phyloP scores from a whole-genome alignment of 495 filamentous ascomycete species.

The Penicillium steckii region DNA sequence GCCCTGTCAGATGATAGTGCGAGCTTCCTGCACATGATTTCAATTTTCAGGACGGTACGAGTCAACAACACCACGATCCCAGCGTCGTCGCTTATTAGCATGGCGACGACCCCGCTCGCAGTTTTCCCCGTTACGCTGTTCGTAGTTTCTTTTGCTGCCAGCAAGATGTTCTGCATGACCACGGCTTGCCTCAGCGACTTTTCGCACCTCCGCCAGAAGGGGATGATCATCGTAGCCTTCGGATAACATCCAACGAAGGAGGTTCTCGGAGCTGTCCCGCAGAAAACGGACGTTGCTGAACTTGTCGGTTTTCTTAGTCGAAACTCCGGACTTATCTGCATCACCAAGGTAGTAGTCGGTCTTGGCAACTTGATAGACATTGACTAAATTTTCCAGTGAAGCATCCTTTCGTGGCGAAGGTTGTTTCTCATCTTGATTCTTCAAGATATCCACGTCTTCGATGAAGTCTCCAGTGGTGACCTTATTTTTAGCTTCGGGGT shows the following conservation, averaged over 20 bases:
- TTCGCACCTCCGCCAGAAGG: slow-evolving; percentile 32
- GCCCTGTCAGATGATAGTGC: too few species aligned
- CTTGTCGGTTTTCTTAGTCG: slow-evolving; percentile 10
- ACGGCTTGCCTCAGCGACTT: slow-evolving; percentile 25
- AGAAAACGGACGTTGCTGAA: slow-evolving; percentile 43
- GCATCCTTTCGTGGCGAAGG: not conserved
- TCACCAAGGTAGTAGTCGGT: slow-evolving; percentile 33
- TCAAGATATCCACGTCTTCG: not conserved
- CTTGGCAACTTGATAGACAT: slow-evolving; percentile 38
- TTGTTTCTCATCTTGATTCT: not conserved
- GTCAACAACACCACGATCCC: not conserved
- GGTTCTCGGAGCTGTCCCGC: slow-evolving; percentile 50
- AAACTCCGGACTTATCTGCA: slow-evolving; percentile 11
- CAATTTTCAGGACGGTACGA: not conserved
- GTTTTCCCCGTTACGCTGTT: not conserved
- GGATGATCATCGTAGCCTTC: slow-evolving; percentile 18
- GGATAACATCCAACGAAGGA: slow-evolving; percentile 27
- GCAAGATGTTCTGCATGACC: slow-evolving; percentile 36
- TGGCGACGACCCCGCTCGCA: not conserved
- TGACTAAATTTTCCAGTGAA: slow-evolving; percentile 28
- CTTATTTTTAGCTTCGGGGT: too few species aligned
- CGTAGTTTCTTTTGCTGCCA: slow-evolving; percentile 15
- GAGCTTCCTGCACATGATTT: too few species aligned
- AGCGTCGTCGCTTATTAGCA: not conserved
- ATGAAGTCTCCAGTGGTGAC: too few species aligned